phyloP scores from a whole-genome alignment of 2,329 filamentous ascomycete species.

The Clonostachys sp. region DNA sequence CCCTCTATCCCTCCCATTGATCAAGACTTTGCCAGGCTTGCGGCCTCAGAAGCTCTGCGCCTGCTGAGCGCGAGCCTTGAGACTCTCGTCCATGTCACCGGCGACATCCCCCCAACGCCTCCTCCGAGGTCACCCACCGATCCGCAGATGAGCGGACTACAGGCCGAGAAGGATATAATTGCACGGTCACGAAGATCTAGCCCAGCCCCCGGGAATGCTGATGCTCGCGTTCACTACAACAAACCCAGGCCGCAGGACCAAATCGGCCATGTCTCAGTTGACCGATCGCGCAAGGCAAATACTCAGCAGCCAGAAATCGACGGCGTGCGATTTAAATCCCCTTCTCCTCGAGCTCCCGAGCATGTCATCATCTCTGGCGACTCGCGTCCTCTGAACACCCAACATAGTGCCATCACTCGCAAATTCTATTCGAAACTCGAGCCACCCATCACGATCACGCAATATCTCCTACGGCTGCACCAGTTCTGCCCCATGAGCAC shows the following conservation, averaged over 20 bases:
- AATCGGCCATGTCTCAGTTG: too few relatives aligned
- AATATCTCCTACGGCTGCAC: conserved; percentile 84
- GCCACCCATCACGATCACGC: conserved; percentile 75
- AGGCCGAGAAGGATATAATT: conserved; percentile 57
- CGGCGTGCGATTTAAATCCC: conserved; percentile 45
- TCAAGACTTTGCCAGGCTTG: conserved; percentile 69
- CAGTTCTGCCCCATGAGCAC: conserved; percentile 91
- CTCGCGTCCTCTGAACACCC: conserved; percentile 68
- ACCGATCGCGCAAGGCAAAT: not conserved
- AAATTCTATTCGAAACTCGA: conserved; percentile 91
- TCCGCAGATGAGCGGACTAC: conserved; percentile 62
- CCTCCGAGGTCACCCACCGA: conserved; percentile 58
- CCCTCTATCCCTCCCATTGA: conserved; percentile 14
- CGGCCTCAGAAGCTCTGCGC: conserved; percentile 70
- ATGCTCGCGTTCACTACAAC: not conserved
- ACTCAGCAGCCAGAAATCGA: conserved; percentile 33
- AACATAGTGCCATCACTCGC: conserved; percentile 80
- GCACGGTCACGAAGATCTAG: conserved; percentile 32
- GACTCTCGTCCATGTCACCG: conserved; percentile 65
- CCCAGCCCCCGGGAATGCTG: not conserved
- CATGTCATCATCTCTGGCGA: conserved; percentile 50
- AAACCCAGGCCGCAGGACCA: too few relatives aligned
- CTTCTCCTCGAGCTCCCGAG: conserved; percentile 14
- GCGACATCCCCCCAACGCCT: conserved; percentile 78
- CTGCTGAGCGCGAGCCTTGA: conserved; percentile 72